These are phyloP conservation scores for Phytophthora melonis DNA, from an alignment of 352 stramenopile species.

Conservation along the genomic window DNA sequence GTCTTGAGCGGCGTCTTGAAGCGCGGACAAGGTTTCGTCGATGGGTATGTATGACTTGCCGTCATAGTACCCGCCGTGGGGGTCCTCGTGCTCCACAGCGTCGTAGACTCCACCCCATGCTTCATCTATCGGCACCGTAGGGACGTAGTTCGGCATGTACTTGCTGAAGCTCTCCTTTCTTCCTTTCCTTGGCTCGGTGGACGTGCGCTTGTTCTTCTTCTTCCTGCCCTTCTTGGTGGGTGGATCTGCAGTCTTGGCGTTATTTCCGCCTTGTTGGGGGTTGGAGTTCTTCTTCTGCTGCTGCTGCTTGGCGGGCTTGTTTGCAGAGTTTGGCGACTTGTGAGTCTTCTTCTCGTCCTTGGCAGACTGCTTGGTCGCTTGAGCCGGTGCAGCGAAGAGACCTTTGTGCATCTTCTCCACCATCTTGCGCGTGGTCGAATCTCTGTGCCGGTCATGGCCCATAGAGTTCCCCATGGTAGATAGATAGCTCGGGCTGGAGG, in stretches of 20 bases:
- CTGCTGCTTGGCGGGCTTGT: not conserved
- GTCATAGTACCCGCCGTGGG: not conserved
- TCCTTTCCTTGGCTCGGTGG: constrained; percentile 4
- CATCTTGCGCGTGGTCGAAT: not conserved
- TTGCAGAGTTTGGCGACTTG: not conserved
- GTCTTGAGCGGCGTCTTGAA: not conserved
- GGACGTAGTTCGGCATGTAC: not conserved
- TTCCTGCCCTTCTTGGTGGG: not conserved
- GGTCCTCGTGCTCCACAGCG: constrained; percentile 7
- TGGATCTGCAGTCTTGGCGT: not conserved
- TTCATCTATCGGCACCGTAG: constrained; percentile 2
- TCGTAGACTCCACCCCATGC: not conserved
- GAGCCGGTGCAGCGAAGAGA: not conserved
- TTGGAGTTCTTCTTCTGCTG: not conserved
- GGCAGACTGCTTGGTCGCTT: not conserved
- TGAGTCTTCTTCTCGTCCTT: constrained; percentile 1
- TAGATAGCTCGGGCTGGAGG: not conserved
- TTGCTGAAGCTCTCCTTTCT: constrained; percentile 4
- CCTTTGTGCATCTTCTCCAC: constrained; percentile 11
- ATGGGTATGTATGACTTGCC: not conserved
- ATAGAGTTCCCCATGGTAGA: constrained; percentile 2
- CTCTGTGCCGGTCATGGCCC: not conserved
- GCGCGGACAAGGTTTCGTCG: not conserved
- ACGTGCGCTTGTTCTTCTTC: not conserved
- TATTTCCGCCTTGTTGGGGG: not conserved